phyloP scores from a whole-genome alignment of 768 basidiomycete genomes.

The Amanita pallidorosea region DNA sequence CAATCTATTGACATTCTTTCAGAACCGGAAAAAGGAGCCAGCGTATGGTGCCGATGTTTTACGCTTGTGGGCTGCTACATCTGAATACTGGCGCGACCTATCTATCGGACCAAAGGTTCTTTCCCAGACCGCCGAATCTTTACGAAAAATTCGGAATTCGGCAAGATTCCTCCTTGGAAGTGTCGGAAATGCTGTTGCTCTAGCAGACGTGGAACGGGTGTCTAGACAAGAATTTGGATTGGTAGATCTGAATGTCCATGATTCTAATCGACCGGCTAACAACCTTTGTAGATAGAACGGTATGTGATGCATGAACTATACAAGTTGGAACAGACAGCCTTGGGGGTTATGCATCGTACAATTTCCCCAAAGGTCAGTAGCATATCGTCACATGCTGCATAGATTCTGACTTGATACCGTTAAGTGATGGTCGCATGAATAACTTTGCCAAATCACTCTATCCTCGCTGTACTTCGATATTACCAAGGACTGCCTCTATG shows the following conservation, averaged over 20 bases:
- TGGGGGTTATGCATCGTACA: conserved; percentile 60
- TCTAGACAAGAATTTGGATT: conserved; percentile 44
- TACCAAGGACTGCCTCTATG: conserved; percentile 85
- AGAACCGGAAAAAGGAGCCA: conserved; percentile 64
- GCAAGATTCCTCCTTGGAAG: conserved; percentile 83
- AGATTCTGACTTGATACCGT: background rate
- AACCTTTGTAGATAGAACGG: conserved; percentile 52
- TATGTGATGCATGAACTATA: conserved; percentile 83
- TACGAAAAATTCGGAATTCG: conserved; percentile 81
- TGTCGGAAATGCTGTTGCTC: conserved; percentile 30
- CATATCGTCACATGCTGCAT: background rate
- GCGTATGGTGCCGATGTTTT: conserved; percentile 82
- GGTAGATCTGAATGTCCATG: conserved; percentile 28
- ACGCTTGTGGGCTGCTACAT: conserved; percentile 84
- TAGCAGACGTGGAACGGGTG: conserved; percentile 23
- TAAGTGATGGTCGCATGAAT: conserved; percentile 62
- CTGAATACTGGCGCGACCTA: conserved; percentile 85
- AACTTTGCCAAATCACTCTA: conserved; percentile 77
- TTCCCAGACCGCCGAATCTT: conserved; percentile 59
- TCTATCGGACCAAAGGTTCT: conserved; percentile 74
- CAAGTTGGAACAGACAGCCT: conserved; percentile 53
- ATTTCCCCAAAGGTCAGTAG: conserved; percentile 69
- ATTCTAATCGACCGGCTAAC: background rate
- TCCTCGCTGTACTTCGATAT: conserved; percentile 91
- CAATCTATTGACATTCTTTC: background rate